Percentiles rank a stretch among this genome's conserved stretches.
Conservation (phyloP, 2,329 filamentous ascomycete genomes). For the Exophiala mesophila region DNA sequence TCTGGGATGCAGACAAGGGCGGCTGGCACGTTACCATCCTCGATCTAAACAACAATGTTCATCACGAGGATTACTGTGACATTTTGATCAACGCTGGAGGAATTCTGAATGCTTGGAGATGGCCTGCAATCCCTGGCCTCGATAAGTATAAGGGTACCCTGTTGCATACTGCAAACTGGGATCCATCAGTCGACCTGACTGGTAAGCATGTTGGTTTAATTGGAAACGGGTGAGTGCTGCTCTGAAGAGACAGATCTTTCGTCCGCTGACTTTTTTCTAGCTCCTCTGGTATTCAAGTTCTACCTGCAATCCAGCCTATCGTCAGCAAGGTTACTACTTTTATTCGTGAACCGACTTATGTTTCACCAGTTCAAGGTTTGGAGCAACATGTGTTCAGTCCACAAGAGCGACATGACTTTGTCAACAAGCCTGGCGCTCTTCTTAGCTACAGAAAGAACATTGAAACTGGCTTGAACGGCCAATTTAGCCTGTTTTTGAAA, state of each 20-base stretch:
- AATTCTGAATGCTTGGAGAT: slow-evolving; percentile 51
- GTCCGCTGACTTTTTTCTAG: slow-evolving; percentile 35
- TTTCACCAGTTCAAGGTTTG: slow-evolving; percentile 13
- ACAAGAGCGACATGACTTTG: slow-evolving; percentile 20
- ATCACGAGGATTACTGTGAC: slow-evolving; percentile 13
- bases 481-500: slow-evolving; percentile 21
- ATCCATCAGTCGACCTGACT: slow-evolving; percentile 29
- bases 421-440: slow-evolving; percentile 20
- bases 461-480: slow-evolving; percentile 24
- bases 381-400: slow-evolving; percentile 25
- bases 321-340: slow-evolving; percentile 32
- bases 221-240: slow-evolving; percentile 29
- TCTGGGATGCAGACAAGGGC: slow-evolving; percentile 6
- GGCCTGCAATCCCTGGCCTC: slow-evolving; percentile 30
- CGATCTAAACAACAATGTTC: slow-evolving; percentile 1
- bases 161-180: slow-evolving; percentile 30
- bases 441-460: slow-evolving; percentile 14
- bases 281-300: slow-evolving; percentile 39
- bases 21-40: slow-evolving; percentile 4
- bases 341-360: slow-evolving; percentile 19
- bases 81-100: slow-evolving; percentile 53
- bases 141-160: slow-evolving; percentile 27
- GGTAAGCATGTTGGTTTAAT: slow-evolving; percentile 27
- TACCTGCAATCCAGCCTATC: slow-evolving; percentile 31
- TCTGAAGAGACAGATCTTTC: too few relatives aligned